These are phyloP conservation scores for Alternaria triticina DNA, from an alignment of 2,329 filamentous ascomycete species.

Conservation along the genomic window DNA sequence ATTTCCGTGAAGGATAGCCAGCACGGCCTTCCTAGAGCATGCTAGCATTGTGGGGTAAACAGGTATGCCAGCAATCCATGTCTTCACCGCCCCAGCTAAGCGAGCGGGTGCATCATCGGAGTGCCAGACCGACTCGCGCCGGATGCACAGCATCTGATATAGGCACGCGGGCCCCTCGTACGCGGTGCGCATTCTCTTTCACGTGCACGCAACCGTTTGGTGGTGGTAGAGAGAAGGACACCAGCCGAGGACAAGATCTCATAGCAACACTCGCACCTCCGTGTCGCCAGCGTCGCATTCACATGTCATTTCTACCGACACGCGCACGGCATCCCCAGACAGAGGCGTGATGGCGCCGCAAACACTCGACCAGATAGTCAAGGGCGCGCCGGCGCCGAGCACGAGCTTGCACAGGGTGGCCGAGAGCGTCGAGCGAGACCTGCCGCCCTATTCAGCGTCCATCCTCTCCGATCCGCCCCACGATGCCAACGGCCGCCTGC, in stretches of 20 bases:
- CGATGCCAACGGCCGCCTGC: slow-evolving; percentile 50
- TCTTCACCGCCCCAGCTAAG: slow-evolving; percentile 27
- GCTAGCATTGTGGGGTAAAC: slow-evolving; percentile 13
- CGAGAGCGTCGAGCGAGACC: slow-evolving; percentile 8
- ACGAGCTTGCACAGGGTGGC: slow-evolving; percentile 41
- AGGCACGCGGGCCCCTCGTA: background rate
- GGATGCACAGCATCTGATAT: slow-evolving; percentile 4
- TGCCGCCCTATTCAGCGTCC: slow-evolving; percentile 23
- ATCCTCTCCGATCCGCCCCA: slow-evolving; percentile 23
- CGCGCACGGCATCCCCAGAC: background rate
- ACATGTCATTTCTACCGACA: slow-evolving; percentile 7
- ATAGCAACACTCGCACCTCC: background rate
- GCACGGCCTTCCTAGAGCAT: slow-evolving; percentile 3
- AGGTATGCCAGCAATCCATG: slow-evolving; percentile 17
- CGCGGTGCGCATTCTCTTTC: background rate
- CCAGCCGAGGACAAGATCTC: background rate
- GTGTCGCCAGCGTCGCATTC: background rate
- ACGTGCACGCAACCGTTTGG: background rate
- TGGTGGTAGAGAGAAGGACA: background rate
- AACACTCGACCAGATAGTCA: slow-evolving; percentile 85
- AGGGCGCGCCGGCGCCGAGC: slow-evolving; percentile 77
- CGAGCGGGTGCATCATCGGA: slow-evolving; percentile 14
- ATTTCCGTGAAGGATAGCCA: background rate
- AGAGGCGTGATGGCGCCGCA: slow-evolving; percentile 21
- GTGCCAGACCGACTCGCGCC: background rate